Conservation (phyloP, 305 asterid species). For the Fraxinus dipetala region DNA sequence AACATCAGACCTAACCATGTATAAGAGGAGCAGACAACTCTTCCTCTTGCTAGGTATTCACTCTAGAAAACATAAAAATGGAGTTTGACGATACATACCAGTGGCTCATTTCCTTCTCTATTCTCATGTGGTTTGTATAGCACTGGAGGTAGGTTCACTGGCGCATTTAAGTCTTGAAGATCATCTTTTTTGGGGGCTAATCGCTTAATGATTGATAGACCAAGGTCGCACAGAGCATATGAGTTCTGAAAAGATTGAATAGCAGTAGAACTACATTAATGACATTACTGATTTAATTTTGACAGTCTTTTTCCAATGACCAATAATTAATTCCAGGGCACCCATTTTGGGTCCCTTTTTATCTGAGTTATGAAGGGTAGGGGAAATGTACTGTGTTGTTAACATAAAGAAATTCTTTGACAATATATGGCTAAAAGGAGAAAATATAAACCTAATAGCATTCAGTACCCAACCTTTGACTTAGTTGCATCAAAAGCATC, state of each 20-base stretch:
- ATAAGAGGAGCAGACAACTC: not conserved
- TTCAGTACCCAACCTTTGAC: conserved; percentile 64
- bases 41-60: conserved; percentile 18
- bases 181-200: conserved; percentile 55
- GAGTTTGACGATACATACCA: conserved; percentile 46
- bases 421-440: conserved; percentile 4
- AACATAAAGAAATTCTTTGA: not conserved
- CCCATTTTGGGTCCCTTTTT: not conserved
- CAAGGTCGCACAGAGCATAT: conserved; percentile 81
- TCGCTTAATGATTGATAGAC: conserved; percentile 60
- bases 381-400: conserved; percentile 15
- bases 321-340: not conserved
- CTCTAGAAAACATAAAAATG: conserved; percentile 9
- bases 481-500: conserved; percentile 69
- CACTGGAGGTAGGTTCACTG: conserved; percentile 51
- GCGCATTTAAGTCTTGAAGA: conserved; percentile 48
- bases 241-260: conserved; percentile 55
- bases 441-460: conserved; percentile 20
- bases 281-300: conserved; percentile 21
- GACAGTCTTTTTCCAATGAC: not conserved
- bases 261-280: conserved; percentile 20
- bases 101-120: conserved; percentile 53
- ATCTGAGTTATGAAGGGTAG: not conserved
- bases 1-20: conserved; percentile 4
- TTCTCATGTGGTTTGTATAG: conserved; percentile 59